Base-by-base conservation (phyloP, 352 stramenopile genomes). In the Lagenidium sp. region DNA sequence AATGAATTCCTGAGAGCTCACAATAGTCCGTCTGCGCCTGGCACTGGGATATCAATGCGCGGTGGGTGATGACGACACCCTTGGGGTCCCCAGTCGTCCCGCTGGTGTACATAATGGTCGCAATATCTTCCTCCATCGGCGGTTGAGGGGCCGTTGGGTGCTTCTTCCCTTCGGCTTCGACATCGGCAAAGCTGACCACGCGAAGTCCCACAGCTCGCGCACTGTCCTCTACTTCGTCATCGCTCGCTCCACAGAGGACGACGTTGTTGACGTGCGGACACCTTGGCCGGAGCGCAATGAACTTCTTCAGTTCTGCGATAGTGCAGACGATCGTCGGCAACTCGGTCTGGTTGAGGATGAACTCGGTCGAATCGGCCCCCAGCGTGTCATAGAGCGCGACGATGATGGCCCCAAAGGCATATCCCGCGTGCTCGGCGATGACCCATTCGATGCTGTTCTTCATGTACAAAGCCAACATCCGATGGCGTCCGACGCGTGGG, bases 371-470 rank as follows among this genome's bases (percentile, higher is more conserved):
- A 19, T 90, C 76, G 0, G 66, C 36, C 13, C 80, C 77, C 1
- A 93, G 67, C n/a, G 80, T 78, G 34, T 93, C 80, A 47, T 93
- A 93, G 18, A 93, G 55, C 18, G 80, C 71, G 4, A 88, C 68
- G 12, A 82, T 50, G 1, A 67, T 41, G 13, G 54, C 53, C 29
- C 49, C 57, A 22, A 61, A 67, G n/a, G 48, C 48, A 47, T 81
- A 83, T 10, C 57, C 69, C 4, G 71, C 69, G 52, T 97, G 90
- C 50, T 98, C 95, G 1, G 68, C 74, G 24, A 99, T 59, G 11
- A 97, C 63, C 90, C 95, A 98, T 51, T 99, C 94, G 31, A 95
- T 80, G 12, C 77, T 95, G 58, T 99, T 99, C 57, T 93, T 96
- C 70, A 96, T 96, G 66, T 97, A 99, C 39, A 99, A 78, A 22